phyloP scores from a whole-genome alignment of 192 early-diverging fungal species.

The Jimgerdemannia flammicorona region DNA sequence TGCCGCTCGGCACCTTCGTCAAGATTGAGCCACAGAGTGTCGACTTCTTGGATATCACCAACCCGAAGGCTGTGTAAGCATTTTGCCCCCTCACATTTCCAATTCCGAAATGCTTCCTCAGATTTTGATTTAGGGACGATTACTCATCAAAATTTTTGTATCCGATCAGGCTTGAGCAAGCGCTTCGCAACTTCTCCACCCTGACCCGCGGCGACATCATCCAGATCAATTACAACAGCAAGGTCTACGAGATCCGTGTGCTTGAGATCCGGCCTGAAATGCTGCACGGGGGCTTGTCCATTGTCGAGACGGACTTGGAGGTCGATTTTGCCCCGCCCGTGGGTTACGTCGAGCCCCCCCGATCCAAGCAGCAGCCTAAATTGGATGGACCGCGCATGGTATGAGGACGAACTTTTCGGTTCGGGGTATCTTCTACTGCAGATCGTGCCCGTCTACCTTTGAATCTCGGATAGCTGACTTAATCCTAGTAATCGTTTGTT shows the following conservation, averaged over 20 bases:
- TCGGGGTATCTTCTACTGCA: too few relatives aligned
- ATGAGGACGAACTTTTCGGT: not conserved
- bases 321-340: slow-evolving; percentile 95
- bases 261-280: slow-evolving; percentile 79
- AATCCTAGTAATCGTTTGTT: not conserved
- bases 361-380: not conserved
- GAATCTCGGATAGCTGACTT: not conserved
- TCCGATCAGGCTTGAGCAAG: slow-evolving; percentile 73
- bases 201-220: slow-evolving; percentile 91
- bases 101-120: too few relatives aligned
- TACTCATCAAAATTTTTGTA: not conserved
- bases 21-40: slow-evolving; percentile 97
- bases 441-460: too few relatives aligned
- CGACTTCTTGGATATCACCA: slow-evolving; percentile 95
- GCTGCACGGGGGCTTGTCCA: slow-evolving; percentile 74
- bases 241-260: slow-evolving; percentile 84
- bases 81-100: not conserved
- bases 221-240: slow-evolving; percentile 88
- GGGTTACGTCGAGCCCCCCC: slow-evolving; percentile 88
- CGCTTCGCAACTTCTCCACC: slow-evolving; percentile 86
- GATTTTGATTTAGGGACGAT: not conserved
- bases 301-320: slow-evolving; percentile 97
- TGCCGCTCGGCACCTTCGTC: slow-evolving; percentile 85
- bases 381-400: not conserved
- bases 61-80: slow-evolving; percentile 88